Percentiles rank a stretch among this genome's conserved stretches.
Conservation (phyloP, 805 yeast genomes). For the Candida sithepensis region DNA sequence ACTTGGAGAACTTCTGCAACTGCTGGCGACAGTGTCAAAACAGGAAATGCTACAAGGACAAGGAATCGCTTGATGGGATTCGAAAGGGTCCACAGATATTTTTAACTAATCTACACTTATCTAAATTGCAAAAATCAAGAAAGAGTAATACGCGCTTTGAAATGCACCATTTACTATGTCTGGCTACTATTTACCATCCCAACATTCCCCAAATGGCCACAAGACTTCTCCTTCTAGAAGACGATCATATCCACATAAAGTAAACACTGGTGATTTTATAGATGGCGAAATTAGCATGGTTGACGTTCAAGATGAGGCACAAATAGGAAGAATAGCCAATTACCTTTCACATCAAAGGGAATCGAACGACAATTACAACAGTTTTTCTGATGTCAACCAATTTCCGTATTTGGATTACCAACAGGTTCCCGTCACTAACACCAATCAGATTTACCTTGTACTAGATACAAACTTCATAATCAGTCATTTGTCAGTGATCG, state of each 20-base stretch:
- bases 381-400: background rate
- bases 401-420: background rate
- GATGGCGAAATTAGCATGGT: constrained; percentile 9
- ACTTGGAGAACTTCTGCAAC: background rate
- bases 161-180: background rate
- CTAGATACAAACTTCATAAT: constrained; percentile 83
- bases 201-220: background rate
- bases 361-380: background rate
- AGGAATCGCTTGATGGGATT: background rate
- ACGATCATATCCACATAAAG: background rate
- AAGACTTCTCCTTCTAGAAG: background rate
- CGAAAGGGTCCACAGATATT: background rate
- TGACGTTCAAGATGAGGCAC: constrained; percentile 15
- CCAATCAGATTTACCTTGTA: constrained; percentile 39
- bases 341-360: constrained; percentile 6
- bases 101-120: too few species aligned
- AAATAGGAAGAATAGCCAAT: constrained; percentile 15
- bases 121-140: background rate
- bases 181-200: background rate
- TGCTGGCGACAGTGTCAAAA: background rate
- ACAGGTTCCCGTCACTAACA: background rate
- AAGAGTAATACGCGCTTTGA: background rate
- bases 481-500: constrained; percentile 59
- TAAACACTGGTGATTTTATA: constrained; percentile 8
- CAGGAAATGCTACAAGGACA: background rate